Conservation (phyloP, 495 filamentous ascomycete genomes). For the Xanthoparmelia taractica region DNA sequence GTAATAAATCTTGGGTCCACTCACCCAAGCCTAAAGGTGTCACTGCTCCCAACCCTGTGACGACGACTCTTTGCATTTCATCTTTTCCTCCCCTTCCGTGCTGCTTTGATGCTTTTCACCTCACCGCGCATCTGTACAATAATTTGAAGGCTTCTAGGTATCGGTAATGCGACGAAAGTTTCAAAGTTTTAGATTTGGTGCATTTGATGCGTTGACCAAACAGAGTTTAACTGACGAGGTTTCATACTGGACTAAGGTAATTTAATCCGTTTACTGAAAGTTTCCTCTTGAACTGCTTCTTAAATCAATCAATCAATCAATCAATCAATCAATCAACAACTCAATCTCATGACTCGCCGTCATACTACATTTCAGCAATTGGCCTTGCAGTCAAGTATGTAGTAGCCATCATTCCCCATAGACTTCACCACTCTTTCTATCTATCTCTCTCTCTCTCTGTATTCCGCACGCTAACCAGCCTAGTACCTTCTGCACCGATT, state of each 20-base stretch:
- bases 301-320: not conserved
- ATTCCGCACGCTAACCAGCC: constrained; percentile 2
- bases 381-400: constrained; percentile 18
- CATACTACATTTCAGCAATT: constrained; percentile 8
- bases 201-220: not conserved
- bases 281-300: too few species aligned
- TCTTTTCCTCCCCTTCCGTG: constrained; percentile 24
- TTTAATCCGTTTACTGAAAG: too few species aligned
- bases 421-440: too few species aligned
- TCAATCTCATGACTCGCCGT: constrained; percentile 11
- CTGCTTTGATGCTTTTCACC: too few species aligned
- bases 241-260: too few species aligned
- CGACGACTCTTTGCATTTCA: constrained; percentile 86
- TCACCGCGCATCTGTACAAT: too few species aligned
- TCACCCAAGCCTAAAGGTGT: constrained; percentile 80
- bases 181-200: too few species aligned
- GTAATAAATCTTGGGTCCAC: not conserved
- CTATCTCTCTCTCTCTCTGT: not conserved
- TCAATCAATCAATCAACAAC: not conserved
- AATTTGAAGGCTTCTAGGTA: too few species aligned
- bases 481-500: constrained; percentile 41
- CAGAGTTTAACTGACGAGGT: constrained; percentile 1
- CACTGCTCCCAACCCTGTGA: constrained; percentile 88
- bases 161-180: too few species aligned
- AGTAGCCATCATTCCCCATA: too few species aligned